Conservation (phyloP, 78 protist genomes). For the Planoprotostelium fungivorum region DNA sequence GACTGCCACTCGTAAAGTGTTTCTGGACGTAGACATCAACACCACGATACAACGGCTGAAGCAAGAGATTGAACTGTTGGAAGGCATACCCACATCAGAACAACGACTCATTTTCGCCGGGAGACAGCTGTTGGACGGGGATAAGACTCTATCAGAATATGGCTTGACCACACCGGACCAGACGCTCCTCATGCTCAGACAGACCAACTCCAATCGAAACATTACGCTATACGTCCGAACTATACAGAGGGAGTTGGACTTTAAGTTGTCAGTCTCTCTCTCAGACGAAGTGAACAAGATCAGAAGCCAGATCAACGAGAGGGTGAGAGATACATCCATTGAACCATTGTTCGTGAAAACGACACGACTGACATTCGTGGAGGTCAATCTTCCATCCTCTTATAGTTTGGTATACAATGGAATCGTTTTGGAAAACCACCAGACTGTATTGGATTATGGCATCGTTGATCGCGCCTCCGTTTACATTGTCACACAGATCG, state of each 20-base stretch:
- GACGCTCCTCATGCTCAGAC: neutral
- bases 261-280: neutral
- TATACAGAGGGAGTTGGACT: neutral
- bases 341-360: too few species aligned
- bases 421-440: neutral
- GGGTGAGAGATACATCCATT: too few species aligned
- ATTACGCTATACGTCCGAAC: neutral
- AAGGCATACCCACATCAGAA: neutral
- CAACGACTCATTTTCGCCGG: neutral
- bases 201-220: neutral
- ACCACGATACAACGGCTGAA: neutral
- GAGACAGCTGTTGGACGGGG: neutral
- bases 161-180: neutral
- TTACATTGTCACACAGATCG: neutral
- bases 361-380: too few species aligned
- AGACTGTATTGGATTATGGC: neutral
- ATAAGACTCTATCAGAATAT: neutral
- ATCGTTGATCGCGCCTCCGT: neutral
- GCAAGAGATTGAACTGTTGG: neutral
- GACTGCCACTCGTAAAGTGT: neutral
- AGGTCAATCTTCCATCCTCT: neutral
- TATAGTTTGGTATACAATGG: neutral
- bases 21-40: neutral
- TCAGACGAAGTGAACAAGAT: neutral
- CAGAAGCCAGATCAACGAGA: neutral